Conservation (phyloP, 371 early-diverging fungal genomes). For the Actinomortierella ambigua region DNA sequence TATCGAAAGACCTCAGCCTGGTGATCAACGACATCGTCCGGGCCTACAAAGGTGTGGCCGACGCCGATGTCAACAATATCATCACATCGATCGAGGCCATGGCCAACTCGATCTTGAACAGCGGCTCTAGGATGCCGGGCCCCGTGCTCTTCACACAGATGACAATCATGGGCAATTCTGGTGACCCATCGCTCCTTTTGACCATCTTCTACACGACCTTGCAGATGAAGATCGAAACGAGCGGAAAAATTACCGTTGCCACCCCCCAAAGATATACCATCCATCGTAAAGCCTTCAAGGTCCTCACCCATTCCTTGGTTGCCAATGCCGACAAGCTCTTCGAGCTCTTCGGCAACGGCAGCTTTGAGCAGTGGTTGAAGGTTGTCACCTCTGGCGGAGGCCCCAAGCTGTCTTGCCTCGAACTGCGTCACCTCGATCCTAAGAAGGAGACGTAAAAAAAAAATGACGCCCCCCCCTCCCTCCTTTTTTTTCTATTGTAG, state of each 20-base stretch:
- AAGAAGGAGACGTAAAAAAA: too few relatives aligned
- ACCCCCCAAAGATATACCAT: not conserved
- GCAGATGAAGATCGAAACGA: not conserved
- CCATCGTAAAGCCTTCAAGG: not conserved
- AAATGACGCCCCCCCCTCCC: too few relatives aligned
- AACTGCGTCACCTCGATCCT: not conserved
- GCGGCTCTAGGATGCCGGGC: not conserved
- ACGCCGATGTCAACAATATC: not conserved
- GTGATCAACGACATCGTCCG: not conserved
- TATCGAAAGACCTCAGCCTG: not conserved
- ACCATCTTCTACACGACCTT: constrained; percentile 3
- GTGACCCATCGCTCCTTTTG: not conserved
- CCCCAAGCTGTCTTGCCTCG: not conserved
- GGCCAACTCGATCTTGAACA: constrained; percentile 2
- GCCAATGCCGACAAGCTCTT: constrained; percentile 1
- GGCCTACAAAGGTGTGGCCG: not conserved
- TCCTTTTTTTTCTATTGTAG: too few relatives aligned
- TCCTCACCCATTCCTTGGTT: not conserved
- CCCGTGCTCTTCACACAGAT: not conserved
- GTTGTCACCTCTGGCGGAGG: not conserved
- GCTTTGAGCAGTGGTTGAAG: not conserved
- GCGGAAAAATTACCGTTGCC: not conserved
- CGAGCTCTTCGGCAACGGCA: not conserved
- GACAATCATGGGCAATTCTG: not conserved
- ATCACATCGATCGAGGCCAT: not conserved